phyloP scores from a whole-genome alignment of 768 basidiomycete genomes.

The Suillus bovinus region DNA sequence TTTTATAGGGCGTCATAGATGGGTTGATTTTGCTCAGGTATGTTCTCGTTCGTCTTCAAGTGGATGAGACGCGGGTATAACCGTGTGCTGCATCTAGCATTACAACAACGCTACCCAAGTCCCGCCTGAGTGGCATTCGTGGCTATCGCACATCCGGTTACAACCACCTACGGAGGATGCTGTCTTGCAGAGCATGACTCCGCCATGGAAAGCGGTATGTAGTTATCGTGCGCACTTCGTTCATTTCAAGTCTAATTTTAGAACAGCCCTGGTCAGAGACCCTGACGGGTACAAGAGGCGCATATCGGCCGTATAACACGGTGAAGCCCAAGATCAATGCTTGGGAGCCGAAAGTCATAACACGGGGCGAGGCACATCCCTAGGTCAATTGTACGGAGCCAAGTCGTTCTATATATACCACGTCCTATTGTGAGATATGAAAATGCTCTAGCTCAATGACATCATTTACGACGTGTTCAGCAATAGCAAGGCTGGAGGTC shows the following conservation, averaged over 20 bases:
- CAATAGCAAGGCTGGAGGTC: constrained; percentile 85
- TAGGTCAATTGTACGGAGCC: background rate
- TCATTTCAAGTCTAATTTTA: background rate
- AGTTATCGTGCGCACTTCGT: background rate
- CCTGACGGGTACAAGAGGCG: constrained; percentile 90
- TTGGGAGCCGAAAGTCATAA: constrained; percentile 76
- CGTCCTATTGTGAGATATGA: constrained; percentile 4
- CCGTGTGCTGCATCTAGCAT: constrained; percentile 46
- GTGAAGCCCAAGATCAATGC: constrained; percentile 75
- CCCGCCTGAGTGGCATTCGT: constrained; percentile 96
- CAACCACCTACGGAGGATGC: constrained; percentile 77
- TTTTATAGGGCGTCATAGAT: constrained; percentile 83
- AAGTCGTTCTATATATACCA: background rate
- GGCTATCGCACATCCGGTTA: constrained; percentile 88
- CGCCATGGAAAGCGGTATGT: constrained; percentile 84
- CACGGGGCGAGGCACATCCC: constrained; percentile 39
- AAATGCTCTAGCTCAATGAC: constrained; percentile 34
- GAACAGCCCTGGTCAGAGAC: constrained; percentile 82
- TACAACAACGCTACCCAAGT: constrained; percentile 92
- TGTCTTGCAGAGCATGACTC: constrained; percentile 65
- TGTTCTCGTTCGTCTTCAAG: constrained; percentile 14
- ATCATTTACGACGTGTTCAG: constrained; percentile 74
- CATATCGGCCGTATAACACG: constrained; percentile 89
- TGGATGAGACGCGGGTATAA: background rate
- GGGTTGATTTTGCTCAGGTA: constrained; percentile 93